A percentile compares a stretch with the other conserved stretches of the same genome.
Evolutionary conservation across 495 filamentous ascomycete genomes (phyloP).

Genomic region (Penicillium soppii): DNA sequence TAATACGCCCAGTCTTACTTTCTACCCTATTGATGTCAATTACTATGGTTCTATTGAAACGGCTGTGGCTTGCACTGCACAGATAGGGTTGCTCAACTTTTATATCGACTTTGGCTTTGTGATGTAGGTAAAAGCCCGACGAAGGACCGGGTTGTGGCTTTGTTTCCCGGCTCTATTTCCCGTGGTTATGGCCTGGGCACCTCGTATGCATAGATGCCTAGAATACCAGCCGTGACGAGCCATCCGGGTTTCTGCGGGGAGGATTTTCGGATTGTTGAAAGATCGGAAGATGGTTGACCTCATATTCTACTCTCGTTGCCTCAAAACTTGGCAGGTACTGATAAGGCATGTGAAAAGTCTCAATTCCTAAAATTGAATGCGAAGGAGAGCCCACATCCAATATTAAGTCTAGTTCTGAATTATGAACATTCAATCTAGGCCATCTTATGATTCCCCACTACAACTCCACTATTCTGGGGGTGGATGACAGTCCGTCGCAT

Average conservation of each 20-base stretch:
- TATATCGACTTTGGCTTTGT: too few relatives aligned
- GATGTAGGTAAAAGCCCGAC: not conserved
- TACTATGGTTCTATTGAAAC: not conserved
- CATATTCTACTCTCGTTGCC: not conserved
- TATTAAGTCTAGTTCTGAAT: too few relatives aligned
- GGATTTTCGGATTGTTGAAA: too few relatives aligned
- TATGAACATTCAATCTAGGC: too few relatives aligned
- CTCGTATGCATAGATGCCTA: not conserved
- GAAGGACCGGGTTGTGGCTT: not conserved
- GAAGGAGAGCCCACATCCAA: too few relatives aligned
- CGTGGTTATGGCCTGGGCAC: conserved; percentile 6
- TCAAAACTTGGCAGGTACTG: too few relatives aligned
- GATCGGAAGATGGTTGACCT: not conserved
- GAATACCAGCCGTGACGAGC: not conserved
- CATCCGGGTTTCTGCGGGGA: not conserved
- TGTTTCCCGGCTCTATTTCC: not conserved
- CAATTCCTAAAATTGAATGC: too few relatives aligned
- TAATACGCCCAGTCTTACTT: not conserved
- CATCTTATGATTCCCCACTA: too few relatives aligned
- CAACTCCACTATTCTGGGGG: too few relatives aligned
- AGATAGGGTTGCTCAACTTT: not conserved
- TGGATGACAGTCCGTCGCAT: too few relatives aligned
- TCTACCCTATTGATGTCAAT: conserved; percentile 17
- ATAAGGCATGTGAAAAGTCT: too few relatives aligned
- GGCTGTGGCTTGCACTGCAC: conserved; percentile 6